A percentile compares a stretch with the other conserved stretches of the same genome.
Evolutionary conservation across 257 asterid genomes (phyloP).

Genomic region (Solanum megistacrolobum): DNA sequence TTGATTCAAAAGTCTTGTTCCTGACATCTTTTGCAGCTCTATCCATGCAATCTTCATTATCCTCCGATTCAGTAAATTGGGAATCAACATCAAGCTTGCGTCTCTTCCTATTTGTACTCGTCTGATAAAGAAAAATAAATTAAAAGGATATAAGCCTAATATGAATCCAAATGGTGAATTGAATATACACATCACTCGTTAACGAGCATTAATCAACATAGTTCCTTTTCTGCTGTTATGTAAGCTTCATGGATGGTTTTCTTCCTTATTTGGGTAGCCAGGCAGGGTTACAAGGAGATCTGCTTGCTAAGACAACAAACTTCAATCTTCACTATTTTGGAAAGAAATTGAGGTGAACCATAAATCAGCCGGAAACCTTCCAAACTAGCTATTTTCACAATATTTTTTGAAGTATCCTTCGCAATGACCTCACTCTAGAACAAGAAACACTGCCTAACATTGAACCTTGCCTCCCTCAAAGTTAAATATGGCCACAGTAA

Average conservation of each 20-base stretch:
- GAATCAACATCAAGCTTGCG: constrained; percentile 58
- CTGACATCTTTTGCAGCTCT: constrained; percentile 31
- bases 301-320: not conserved
- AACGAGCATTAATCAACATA: not conserved
- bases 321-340: not conserved
- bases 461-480: not conserved
- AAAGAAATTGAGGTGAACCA: not conserved
- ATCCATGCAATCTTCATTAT: constrained; percentile 37
- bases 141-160: not conserved
- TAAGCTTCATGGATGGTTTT: not conserved
- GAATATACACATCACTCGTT: not conserved
- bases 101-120: constrained; percentile 63
- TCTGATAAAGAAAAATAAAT: constrained; percentile 33
- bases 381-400: not conserved
- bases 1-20: constrained; percentile 49
- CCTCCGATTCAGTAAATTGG: constrained; percentile 60
- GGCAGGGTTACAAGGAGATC: not conserved
- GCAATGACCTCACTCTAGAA: not conserved
- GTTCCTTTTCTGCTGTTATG: not conserved
- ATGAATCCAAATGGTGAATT: not conserved
- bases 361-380: not conserved
- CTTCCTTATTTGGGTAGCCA: not conserved
- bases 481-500: not conserved
- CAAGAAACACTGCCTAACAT: not conserved
- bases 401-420: not conserved